These are phyloP conservation scores for Brassica nigra DNA, from an alignment of 345 rosid genomes.

Conservation along the genomic window DNA sequence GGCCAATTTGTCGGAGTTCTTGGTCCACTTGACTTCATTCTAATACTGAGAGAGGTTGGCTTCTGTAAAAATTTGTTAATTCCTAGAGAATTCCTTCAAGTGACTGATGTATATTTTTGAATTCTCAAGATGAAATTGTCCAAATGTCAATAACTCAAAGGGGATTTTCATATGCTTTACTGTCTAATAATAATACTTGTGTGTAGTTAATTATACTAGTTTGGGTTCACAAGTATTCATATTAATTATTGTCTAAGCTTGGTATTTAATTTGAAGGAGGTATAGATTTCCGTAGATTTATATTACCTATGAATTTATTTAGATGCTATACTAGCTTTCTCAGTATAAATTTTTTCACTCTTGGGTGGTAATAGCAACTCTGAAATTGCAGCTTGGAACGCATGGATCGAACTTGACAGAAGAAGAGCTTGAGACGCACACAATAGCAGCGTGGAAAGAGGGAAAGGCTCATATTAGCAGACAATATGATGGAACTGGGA, in stretches of 20 bases:
- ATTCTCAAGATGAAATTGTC: not conserved
- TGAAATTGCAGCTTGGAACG: conserved; percentile 68
- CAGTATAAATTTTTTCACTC: not conserved
- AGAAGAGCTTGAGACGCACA: conserved; percentile 84
- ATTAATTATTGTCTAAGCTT: not conserved
- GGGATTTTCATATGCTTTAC: not conserved
- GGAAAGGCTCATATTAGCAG: conserved; percentile 68
- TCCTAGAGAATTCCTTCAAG: not conserved
- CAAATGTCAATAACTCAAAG: not conserved
- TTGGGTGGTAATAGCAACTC: conserved; percentile 24
- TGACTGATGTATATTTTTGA: conserved; percentile 1
- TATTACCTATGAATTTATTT: not conserved
- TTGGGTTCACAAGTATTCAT: not conserved
- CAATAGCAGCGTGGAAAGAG: conserved; percentile 98
- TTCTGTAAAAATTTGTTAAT: conserved; percentile 4
- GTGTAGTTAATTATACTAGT: not conserved
- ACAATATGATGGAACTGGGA: conserved; percentile 68
- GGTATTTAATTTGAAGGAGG: not conserved
- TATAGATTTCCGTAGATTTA: not conserved
- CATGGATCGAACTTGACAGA: conserved; percentile 85
- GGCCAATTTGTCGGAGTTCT: conserved; percentile 85
- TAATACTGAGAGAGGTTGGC: conserved; percentile 75
- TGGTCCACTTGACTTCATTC: conserved; percentile 76
- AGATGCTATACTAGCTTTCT: conserved; percentile 15
- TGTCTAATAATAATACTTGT: not conserved